Percentiles rank a stretch among this genome's conserved stretches.
Conservation (phyloP, 139 green algal species). For the Gonium pectorale region DNA sequence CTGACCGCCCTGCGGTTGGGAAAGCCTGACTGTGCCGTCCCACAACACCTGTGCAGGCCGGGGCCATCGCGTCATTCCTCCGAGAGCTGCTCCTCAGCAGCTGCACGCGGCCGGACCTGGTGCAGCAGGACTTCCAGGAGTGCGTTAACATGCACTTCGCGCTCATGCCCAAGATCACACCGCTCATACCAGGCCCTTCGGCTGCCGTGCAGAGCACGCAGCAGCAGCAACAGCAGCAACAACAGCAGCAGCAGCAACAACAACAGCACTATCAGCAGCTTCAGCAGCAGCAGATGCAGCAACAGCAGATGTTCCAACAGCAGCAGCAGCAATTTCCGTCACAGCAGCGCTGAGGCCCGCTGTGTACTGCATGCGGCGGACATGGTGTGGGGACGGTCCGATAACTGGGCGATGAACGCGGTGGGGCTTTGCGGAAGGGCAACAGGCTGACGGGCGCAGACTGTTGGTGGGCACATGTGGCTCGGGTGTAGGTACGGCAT, state of each 20-base stretch:
- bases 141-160: constrained; percentile 69
- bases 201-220: constrained; percentile 21
- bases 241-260: not conserved
- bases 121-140: constrained; percentile 67
- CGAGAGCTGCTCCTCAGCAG: constrained; percentile 65
- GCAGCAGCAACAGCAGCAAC: constrained; percentile 20
- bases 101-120: constrained; percentile 40
- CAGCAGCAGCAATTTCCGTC: not conserved
- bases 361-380: too few relatives aligned
- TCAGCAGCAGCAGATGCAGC: constrained; percentile 3
- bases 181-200: constrained; percentile 36
- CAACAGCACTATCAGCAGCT: not conserved
- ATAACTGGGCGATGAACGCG: too few relatives aligned
- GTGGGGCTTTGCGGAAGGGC: too few relatives aligned
- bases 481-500: too few relatives aligned
- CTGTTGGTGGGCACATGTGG: too few relatives aligned
- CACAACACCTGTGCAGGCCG: too few relatives aligned
- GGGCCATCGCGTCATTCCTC: constrained; percentile 65
- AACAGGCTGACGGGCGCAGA: too few relatives aligned
- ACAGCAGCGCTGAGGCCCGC: too few relatives aligned
- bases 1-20: too few relatives aligned
- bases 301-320: constrained; percentile 3
- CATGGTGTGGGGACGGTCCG: too few relatives aligned
- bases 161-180: constrained; percentile 53
- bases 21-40: too few relatives aligned